Percentiles rank a stretch among this genome's conserved stretches.
Conservation (phyloP, 345 rosid genomes). For the Eucalyptus sp. region DNA sequence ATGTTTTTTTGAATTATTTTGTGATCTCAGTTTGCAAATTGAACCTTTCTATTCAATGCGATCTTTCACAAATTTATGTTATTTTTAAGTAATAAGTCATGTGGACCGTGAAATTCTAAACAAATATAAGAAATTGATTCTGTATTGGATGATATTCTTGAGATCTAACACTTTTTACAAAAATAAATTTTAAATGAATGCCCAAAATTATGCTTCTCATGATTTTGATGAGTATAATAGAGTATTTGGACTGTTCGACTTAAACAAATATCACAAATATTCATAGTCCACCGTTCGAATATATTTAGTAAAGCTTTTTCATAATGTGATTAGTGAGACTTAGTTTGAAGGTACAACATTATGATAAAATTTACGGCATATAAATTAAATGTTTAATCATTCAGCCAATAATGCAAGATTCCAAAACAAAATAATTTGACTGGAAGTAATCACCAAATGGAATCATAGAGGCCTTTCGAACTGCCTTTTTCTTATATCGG, state of each 20-base stretch:
- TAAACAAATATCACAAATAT: too few species aligned
- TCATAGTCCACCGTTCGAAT: accelerated
- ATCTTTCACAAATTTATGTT: too few species aligned
- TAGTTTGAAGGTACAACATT: accelerated
- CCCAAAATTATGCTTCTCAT: background rate
- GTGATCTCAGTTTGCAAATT: background rate
- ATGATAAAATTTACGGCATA: accelerated
- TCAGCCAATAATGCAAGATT: too few species aligned
- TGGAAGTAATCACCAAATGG: accelerated
- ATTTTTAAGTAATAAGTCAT: background rate
- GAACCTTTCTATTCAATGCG: background rate
- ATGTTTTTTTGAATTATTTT: background rate
- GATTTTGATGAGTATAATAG: background rate
- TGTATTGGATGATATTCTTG: too few species aligned
- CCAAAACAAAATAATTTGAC: background rate
- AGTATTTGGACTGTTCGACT: too few species aligned
- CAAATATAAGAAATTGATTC: too few species aligned
- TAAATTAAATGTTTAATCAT: too few species aligned
- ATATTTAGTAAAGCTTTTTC: accelerated
- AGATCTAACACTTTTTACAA: background rate
- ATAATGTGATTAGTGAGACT: accelerated
- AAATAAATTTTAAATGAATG: background rate
- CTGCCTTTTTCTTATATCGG: background rate
- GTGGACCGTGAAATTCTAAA: background rate
- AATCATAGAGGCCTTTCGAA: background rate